Conservation (phyloP, 345 rosid genomes). For the Nasturtium officinale region DNA sequence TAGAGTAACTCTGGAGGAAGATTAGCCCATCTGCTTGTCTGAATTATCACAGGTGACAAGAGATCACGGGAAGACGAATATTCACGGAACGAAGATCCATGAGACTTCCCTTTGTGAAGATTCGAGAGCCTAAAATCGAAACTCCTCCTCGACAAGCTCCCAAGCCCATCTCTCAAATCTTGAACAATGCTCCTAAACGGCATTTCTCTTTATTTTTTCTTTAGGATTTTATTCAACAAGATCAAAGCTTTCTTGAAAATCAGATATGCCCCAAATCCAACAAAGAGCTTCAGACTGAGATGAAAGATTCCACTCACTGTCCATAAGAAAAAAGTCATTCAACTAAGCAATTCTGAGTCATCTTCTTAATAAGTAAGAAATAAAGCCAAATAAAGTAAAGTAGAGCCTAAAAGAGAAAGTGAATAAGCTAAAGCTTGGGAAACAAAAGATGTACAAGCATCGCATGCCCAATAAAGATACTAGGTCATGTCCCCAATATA, state of each 20-base stretch:
- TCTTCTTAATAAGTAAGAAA: constrained; percentile 39
- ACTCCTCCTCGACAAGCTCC: constrained; percentile 70
- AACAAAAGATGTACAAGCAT: constrained; percentile 33
- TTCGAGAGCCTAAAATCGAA: constrained; percentile 58
- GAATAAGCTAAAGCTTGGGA: constrained; percentile 33
- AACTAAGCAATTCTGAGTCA: constrained; percentile 25
- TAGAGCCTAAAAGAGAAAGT: constrained; percentile 38
- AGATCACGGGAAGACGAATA: constrained; percentile 50
- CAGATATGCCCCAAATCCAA: constrained; percentile 5
- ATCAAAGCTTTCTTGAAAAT: constrained; percentile 9
- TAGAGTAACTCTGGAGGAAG: constrained; percentile 65
- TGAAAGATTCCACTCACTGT: constrained; percentile 39
- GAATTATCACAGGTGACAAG: constrained; percentile 47
- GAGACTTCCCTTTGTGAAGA: constrained; percentile 64
- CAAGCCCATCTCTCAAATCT: constrained; percentile 67
- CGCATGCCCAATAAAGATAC: constrained; percentile 43
- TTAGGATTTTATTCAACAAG: not conserved
- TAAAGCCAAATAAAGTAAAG: constrained; percentile 17
- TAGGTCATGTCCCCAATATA: constrained; percentile 36
- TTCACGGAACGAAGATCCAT: constrained; percentile 48
- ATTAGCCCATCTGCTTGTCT: constrained; percentile 67
- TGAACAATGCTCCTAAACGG: constrained; percentile 71
- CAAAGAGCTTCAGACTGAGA: constrained; percentile 22
- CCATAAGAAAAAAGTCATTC: constrained; percentile 16
- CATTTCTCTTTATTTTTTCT: constrained; percentile 40